Percentiles rank a stretch among this genome's conserved stretches.
Evolutionary conservation across 108 stramenopile species (phyloP).

Genomic region (Phaeodactylum tricornutum): DNA sequence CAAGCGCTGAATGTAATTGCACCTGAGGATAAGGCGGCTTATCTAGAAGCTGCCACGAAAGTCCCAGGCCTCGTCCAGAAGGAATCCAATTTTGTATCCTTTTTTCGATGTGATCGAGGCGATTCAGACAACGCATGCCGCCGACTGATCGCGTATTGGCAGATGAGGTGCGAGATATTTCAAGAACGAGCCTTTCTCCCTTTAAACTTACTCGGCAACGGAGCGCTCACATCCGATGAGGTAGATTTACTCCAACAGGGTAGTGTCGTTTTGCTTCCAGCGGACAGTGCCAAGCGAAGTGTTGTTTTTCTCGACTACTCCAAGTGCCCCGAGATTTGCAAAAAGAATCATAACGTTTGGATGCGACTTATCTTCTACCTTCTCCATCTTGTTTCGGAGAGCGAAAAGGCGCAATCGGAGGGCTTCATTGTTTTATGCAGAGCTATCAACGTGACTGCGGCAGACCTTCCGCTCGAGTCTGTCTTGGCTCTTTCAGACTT

Average conservation of each 20-base stretch:
- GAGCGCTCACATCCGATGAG: background rate
- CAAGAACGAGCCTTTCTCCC: conserved; percentile 8
- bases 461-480: no score
- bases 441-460: no score
- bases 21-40: conserved; percentile 5
- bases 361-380: background rate
- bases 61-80: conserved; percentile 7
- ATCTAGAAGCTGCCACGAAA: conserved; percentile 9
- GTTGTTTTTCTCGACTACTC: no score
- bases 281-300: background rate
- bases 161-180: conserved; percentile 3
- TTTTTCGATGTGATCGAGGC: conserved; percentile 9
- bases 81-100: conserved; percentile 10
- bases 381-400: background rate
- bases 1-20: background rate
- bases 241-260: background rate
- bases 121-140: conserved; percentile 3
- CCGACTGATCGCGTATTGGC: conserved; percentile 9
- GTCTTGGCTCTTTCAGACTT: no score
- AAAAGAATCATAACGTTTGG: background rate
- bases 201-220: background rate
- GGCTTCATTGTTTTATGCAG: conserved; percentile 1
- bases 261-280: background rate
- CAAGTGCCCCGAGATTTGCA: no score
- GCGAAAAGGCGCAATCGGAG: background rate